phyloP scores from a whole-genome alignment of 2,329 filamentous ascomycete genomes.

The Stemphylium lycopersici region DNA sequence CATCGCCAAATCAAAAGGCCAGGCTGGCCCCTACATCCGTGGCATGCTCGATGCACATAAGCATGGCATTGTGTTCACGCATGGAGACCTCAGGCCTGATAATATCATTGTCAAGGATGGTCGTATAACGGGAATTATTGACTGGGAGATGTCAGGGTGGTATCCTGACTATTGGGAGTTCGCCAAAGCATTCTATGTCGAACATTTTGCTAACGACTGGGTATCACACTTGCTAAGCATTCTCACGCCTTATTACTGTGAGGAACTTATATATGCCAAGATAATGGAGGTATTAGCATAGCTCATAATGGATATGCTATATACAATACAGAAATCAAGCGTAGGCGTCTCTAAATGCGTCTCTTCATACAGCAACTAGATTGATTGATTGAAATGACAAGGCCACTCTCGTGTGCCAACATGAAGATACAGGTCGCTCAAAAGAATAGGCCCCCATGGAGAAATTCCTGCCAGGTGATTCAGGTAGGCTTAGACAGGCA shows the following conservation, averaged over 20 bases:
- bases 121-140: slow-evolving; percentile 23
- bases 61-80: slow-evolving; percentile 34
- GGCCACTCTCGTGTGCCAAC: too few species aligned
- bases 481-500: too few species aligned
- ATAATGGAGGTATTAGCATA: slow-evolving; percentile 23
- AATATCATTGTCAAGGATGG: slow-evolving; percentile 30
- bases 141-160: slow-evolving; percentile 32
- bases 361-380: too few species aligned
- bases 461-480: too few species aligned
- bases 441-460: too few species aligned
- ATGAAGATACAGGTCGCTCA: too few species aligned
- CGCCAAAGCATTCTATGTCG: slow-evolving; percentile 32
- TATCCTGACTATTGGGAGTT: slow-evolving; percentile 35
- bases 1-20: slow-evolving; percentile 21
- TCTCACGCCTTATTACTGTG: slow-evolving; percentile 24
- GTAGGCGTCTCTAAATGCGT: too few species aligned
- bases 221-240: slow-evolving; percentile 16
- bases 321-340: too few species aligned
- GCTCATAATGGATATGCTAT: too few species aligned
- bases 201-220: slow-evolving; percentile 19
- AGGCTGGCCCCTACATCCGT: slow-evolving; percentile 20
- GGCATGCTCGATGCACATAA: slow-evolving; percentile 21
- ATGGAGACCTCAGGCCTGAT: slow-evolving; percentile 25
- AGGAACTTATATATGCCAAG: slow-evolving; percentile 20
- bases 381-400: too few species aligned